These are phyloP conservation scores for Orbilia brochopaga DNA, from an alignment of 2,329 filamentous ascomycete genomes.

Conservation along the genomic window DNA sequence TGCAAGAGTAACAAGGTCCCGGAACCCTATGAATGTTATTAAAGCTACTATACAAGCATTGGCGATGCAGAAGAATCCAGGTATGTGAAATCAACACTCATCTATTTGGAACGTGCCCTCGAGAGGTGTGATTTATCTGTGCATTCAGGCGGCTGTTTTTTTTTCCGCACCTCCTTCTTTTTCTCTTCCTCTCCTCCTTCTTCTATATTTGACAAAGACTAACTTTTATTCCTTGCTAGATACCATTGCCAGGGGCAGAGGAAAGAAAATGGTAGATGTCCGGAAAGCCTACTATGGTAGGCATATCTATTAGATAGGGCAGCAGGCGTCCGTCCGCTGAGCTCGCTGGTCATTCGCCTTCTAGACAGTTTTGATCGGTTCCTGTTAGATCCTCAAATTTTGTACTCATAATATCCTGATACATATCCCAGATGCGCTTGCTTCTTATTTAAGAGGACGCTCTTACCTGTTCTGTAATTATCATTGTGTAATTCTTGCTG, in stretches of 20 bases:
- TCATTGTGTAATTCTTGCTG: slow-evolving; percentile 92
- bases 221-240: slow-evolving; percentile 63
- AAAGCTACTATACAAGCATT: slow-evolving; percentile 88
- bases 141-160: no score
- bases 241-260: slow-evolving; percentile 83
- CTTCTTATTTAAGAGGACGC: not conserved
- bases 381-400: not conserved
- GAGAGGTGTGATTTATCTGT: not conserved
- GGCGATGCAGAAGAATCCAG: slow-evolving; percentile 78
- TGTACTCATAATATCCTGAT: no score
- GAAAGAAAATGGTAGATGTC: slow-evolving; percentile 94
- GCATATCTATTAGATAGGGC: slow-evolving; percentile 49
- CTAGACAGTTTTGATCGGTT: not conserved
- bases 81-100: no score
- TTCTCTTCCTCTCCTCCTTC: not conserved
- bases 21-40: slow-evolving; percentile 97
- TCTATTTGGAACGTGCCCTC: no score
- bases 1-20: slow-evolving; percentile 78
- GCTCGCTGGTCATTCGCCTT: slow-evolving; percentile 2
- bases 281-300: slow-evolving; percentile 85
- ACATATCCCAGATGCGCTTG: not conserved
- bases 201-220: not conserved
- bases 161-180: not conserved
- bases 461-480: slow-evolving; percentile 21
- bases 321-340: not conserved